Percentiles rank a stretch among this genome's conserved stretches.
phyloP scores from a whole-genome alignment of 495 filamentous ascomycete genomes.

The Podospora tetraspora region DNA sequence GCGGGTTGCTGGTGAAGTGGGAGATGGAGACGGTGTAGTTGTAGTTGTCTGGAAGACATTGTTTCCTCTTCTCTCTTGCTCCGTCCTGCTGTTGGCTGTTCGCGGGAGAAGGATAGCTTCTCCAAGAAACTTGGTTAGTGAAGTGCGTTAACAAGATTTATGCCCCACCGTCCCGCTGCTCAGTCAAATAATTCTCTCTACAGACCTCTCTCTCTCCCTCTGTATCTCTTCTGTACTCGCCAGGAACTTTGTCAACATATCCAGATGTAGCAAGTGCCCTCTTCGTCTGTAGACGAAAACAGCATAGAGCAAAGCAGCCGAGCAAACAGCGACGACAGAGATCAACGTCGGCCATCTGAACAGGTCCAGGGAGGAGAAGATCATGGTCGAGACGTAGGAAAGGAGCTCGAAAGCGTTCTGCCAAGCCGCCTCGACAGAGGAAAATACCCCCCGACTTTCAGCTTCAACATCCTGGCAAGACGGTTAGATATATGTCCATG shows the following conservation, averaged over 20 bases:
- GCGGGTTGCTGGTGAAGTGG: conserved; percentile 48
- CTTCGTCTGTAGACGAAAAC: conserved; percentile 51
- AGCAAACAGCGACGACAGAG: conserved; percentile 45
- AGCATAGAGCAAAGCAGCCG: conserved; percentile 50
- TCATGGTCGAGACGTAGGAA: conserved; percentile 56
- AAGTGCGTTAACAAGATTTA: too few relatives aligned
- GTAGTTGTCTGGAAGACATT: background rate
- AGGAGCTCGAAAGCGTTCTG: conserved; percentile 64
- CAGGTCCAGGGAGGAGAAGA: conserved; percentile 50
- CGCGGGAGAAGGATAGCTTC: too few relatives aligned
- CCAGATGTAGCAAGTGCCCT: conserved; percentile 57
- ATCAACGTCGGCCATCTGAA: conserved; percentile 59
- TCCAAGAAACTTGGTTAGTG: too few relatives aligned
- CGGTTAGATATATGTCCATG: background rate
- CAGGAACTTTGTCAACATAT: too few relatives aligned
- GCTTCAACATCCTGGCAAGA: conserved; percentile 43
- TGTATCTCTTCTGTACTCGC: too few relatives aligned
- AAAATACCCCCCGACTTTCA: conserved; percentile 53
- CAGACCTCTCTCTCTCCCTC: too few relatives aligned
- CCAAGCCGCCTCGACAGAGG: conserved; percentile 52
- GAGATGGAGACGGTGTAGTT: conserved; percentile 35
- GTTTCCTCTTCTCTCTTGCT: background rate
- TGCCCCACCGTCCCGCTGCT: too few relatives aligned
- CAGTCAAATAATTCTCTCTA: too few relatives aligned
- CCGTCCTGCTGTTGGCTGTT: too few relatives aligned